Base-by-base conservation (phyloP, 2,329 filamentous ascomycete genomes). In the Leptographium flavum region DNA sequence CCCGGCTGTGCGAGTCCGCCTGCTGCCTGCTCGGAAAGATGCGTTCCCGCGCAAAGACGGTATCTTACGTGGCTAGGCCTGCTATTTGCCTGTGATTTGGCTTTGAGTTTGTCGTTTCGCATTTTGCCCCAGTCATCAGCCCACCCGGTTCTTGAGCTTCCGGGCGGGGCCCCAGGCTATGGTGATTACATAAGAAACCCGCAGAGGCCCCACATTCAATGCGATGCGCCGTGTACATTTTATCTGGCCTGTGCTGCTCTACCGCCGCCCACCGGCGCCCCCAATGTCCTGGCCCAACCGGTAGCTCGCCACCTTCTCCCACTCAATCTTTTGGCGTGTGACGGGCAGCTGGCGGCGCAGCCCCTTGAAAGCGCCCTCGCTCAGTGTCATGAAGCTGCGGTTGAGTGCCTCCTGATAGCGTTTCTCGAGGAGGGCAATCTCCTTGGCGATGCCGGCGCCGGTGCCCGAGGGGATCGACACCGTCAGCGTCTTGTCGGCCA, bases 281-380 rank as follows among this genome's bases (percentile, higher is more conserved):
- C 81, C 79, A 61, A 87, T 85, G 58, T 86, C 83, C 63, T 87
- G 82, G 23, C 84, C 83, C 54, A 94, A 69, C 49, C 87, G 74
- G 68, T 98, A 98, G 54, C 87, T 87, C 39, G 86, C 83, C 53
- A 98, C 86, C 71, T 94, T 95, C 64, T 98, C 90, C 92, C 92
- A 98, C 66, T 98, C 92, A 55, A 98, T 90, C 74, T 95, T 95
- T 70, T 98, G 92, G 59, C 92, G 80, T 50, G 92, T 98, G 49
- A 98, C 87, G 1, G 92, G 92, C 60, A 98, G 68, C 66, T 96
- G 92, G 64, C 92, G 78, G 58, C 92, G 78, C 61, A 98, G 65
- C 2, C 81, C 79, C 75, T 96, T 98, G 68, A 98, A 98, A 1
- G 87, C 86, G 10, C 88, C 90, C 67, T 98, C 92, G 58, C 87